Evolutionary conservation across 495 filamentous ascomycete genomes (phyloP), one percentile per base, ranked within the genome.

Genomic region (Penicillium verhagenii): DNA sequence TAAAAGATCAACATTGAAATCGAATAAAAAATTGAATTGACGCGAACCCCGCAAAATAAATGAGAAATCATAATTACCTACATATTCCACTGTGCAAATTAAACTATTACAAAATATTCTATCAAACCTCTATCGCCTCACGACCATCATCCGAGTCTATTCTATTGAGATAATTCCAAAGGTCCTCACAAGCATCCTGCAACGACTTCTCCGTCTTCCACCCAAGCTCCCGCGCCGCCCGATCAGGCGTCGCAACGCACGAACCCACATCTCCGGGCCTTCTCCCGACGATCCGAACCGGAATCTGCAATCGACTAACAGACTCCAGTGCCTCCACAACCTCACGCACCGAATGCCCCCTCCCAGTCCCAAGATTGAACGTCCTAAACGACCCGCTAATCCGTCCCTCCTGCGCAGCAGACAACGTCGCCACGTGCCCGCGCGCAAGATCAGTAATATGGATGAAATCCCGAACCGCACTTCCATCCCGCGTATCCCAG

Each of bases 381-480:
- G 48, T 51, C 2, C 45, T n/a, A 13, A 48, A 48, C 33, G 45
- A 48, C n/a, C 45, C 45, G 1, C 5, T 33, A 25, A 48, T 48
- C 16, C 45, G n/a, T 8, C 45, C 45, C 8, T 48, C 29, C 26
- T 48, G 45, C 8, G 45, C 45, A 33, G 45, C 45, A 14, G 45
- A 48, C n/a, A 48, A 16, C 8, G 45, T 48, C 16, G 48, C 48
- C 2, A 51, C 24, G 29, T 51, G 48, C 11, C 48, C 48, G 1
- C 48, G 33, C 33, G 48, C 48, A 11, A 51, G 48, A 51, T 51
- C 48, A 2, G 33, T 51, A n/a, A 51, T 37, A 28, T 51, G 48
- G 13, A 51, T 51, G 35, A 51, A 51, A 29, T 51, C 48, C 10
- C 48, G 35, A 14, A 51, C 37, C 2, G 48, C 48, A 28, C 21